phyloP scores from a whole-genome alignment of 768 basidiomycete genomes.

The Coprinopsis strossmayeri region DNA sequence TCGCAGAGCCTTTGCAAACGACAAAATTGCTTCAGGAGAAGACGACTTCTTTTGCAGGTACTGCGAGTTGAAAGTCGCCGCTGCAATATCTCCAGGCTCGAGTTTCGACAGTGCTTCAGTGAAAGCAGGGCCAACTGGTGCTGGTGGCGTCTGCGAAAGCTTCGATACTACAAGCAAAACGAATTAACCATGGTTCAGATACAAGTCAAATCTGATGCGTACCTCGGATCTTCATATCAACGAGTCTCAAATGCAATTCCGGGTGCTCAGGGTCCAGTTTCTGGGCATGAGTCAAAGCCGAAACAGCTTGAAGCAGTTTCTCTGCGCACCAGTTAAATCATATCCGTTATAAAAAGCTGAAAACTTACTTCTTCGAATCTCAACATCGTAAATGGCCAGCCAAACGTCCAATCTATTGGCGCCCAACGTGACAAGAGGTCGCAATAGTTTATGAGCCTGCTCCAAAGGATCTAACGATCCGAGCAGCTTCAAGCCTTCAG shows the following conservation, averaged over 20 bases:
- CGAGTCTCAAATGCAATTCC: slow-evolving; percentile 63
- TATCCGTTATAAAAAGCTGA: neutral
- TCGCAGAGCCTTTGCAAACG: slow-evolving; percentile 51
- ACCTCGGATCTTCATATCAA: slow-evolving; percentile 59
- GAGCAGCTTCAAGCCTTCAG: slow-evolving; percentile 70
- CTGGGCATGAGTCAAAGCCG: slow-evolving; percentile 55
- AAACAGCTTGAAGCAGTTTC: slow-evolving; percentile 73
- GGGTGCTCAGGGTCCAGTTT: slow-evolving; percentile 50
- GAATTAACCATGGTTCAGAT: too few relatives aligned
- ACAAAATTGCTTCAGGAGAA: slow-evolving; percentile 50
- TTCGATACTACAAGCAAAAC: slow-evolving; percentile 31
- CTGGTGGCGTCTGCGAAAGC: slow-evolving; percentile 34
- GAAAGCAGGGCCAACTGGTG: slow-evolving; percentile 45
- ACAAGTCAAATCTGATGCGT: too few relatives aligned
- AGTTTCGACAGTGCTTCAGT: slow-evolving; percentile 39
- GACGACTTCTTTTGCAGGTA: slow-evolving; percentile 61
- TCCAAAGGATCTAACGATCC: slow-evolving; percentile 61
- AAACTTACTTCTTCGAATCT: slow-evolving; percentile 68
- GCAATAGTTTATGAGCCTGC: slow-evolving; percentile 64
- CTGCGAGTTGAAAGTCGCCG: slow-evolving; percentile 68
- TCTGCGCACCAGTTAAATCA: slow-evolving; percentile 33
- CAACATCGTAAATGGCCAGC: slow-evolving; percentile 74
- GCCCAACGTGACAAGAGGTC: slow-evolving; percentile 51
- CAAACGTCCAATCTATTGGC: slow-evolving; percentile 60
- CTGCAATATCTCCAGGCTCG: slow-evolving; percentile 46